Evolutionary conservation across 2,329 filamentous ascomycete species (phyloP), one percentile per base, ranked within the genome.

Genomic region (Phialophora macrospora): DNA sequence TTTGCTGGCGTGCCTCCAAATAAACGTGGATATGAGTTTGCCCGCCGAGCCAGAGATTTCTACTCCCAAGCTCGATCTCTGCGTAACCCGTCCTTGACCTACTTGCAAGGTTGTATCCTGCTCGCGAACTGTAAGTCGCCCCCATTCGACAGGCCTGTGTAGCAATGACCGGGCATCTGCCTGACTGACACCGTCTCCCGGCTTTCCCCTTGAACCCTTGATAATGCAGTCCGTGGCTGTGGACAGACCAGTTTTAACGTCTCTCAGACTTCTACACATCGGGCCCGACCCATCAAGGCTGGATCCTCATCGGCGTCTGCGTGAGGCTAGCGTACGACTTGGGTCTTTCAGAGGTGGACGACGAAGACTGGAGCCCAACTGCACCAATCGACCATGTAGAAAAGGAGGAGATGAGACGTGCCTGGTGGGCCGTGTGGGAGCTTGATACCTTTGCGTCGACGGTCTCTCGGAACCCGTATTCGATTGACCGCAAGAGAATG

Each of bases 291-390:
- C 62, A 66, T 32, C 61, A 64, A 30, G 67, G 67, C 28, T 98
- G 94, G 94, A 97, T 97, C 77, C 97, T 98, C 67, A 91, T 96
- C 66, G 94, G 94, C 7, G 93, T 97, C 51, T 93, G 94, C 4
- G 90, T 96, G 63, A 89, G 94, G 32, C 79, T 97, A 56, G 93
- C 92, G 5, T 90, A 97, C 24, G 94, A 97, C 75, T 83, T 98
- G 2, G 94, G 94, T 7, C 81, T 98, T 32, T 93, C 97, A 76
- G 92, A 94, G 71, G 94, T 98, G 76, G 93, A 97, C 71, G 92
- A 69, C 22, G 64, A 69, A 12, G 61, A 64, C 28, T 63, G 55
- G 62, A 63, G 28, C 28, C 64, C 61, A 9, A 7, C 34, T 8
- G 26, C 32, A 48, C 55, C 64, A 11, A 22, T 60, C 14, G 61